These are phyloP conservation scores for Ochetophila trinervis DNA, from an alignment of 306 rosid species.

Conservation along the genomic window DNA sequence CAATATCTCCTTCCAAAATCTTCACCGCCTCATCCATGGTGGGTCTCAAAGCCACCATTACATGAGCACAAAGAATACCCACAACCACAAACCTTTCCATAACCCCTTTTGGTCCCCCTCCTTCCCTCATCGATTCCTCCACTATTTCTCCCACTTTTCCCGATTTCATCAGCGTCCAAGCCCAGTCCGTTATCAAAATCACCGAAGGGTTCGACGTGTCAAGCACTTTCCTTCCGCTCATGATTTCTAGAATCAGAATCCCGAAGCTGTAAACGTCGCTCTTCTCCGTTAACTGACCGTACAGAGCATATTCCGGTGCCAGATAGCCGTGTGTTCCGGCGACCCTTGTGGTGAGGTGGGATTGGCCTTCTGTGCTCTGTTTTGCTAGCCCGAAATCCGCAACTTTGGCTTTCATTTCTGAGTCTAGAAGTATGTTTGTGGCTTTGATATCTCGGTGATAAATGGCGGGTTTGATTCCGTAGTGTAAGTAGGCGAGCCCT, in stretches of 20 bases:
- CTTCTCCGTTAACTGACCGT: conserved; percentile 72
- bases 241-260: conserved; percentile 68
- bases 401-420: conserved; percentile 62
- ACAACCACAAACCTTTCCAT: conserved; percentile 81
- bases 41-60: conserved; percentile 87
- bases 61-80: conserved; percentile 88
- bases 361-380: conserved; percentile 55
- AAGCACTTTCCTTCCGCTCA: conserved; percentile 75
- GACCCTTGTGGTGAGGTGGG: conserved; percentile 76
- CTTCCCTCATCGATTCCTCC: conserved; percentile 39
- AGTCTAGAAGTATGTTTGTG: conserved; percentile 67
- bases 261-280: conserved; percentile 84
- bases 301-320: conserved; percentile 81
- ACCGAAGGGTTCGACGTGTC: conserved; percentile 43
- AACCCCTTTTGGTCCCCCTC: conserved; percentile 62
- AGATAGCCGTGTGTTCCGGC: conserved; percentile 80
- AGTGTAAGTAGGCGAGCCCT: conserved; percentile 71
- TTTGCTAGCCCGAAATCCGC: conserved; percentile 76
- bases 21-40: conserved; percentile 66
- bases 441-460: conserved; percentile 77
- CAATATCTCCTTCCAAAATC: conserved; percentile 88
- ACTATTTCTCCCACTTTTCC: conserved; percentile 52
- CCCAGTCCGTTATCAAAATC: conserved; percentile 74
- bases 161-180: conserved; percentile 56
- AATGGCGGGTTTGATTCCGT: conserved; percentile 72